Evolutionary conservation across 768 basidiomycete genomes (phyloP), one percentile per base, ranked within the genome.

Genomic region (Kwoniella bestiolae): DNA sequence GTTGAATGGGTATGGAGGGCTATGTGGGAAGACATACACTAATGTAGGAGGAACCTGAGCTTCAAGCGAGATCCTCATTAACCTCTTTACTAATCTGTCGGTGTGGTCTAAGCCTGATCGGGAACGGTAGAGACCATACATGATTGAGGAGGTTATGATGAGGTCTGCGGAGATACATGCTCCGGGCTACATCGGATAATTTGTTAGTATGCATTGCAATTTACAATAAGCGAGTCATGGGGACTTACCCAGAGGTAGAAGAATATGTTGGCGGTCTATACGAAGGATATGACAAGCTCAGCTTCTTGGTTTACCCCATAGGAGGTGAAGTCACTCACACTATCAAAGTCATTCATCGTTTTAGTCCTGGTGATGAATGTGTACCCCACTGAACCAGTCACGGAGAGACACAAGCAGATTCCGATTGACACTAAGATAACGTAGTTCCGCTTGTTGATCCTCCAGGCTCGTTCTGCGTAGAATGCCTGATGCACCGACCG

Each of bases 401-500:
- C 56, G 1, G 63, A 65, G 0, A 26, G 7, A 38, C 63, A 65
- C 31, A 65, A 38, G 34, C 63, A 65, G 7, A 53, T 31, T 2
- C 56, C 63, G 23, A 65, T 65, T n/a, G 56, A 23, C 18, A 58
- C 21, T 16, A 65, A 47, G 28, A 65, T 41, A 2, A 21, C 35
- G 8, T 52, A 38, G 18, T 65, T 65, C 23, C 63, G 45, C 28
- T 65, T 58, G 28, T 65, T 58, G 21, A 65, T 58, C 18, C 63
- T 35, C 63, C 63, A 65, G 14, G 63, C 63, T 59, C 63, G 31
- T 50, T 65, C 63, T 28, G 63, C 63, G 29, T 65, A 65, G 49
- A 65, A 65, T 31, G 57, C 41, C 63, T 65, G 35, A 9, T 21
- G 3, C 12, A 29, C 28, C 29, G 8, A 34, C 31, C 26, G 4